These are phyloP conservation scores for Gigaspora rosea DNA, from an alignment of 192 early-diverging fungal genomes.

Conservation along the genomic window DNA sequence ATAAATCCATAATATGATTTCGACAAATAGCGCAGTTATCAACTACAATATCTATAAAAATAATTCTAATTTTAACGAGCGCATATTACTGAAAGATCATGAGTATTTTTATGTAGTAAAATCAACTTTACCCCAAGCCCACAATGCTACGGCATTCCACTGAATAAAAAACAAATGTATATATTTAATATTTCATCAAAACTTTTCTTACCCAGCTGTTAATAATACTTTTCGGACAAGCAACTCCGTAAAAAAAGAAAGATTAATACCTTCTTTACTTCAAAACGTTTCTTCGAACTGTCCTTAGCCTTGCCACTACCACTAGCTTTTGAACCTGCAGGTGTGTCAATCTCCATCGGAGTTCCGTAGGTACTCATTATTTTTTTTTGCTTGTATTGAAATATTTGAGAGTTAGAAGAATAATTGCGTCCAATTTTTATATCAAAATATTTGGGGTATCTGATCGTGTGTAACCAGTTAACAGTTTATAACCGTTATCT, in stretches of 20 bases:
- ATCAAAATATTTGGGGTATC: no score
- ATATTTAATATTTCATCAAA: not conserved
- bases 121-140: conserved; percentile 88
- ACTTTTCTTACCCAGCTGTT: not conserved
- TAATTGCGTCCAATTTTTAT: no score
- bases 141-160: conserved; percentile 99
- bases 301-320: conserved; percentile 29
- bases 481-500: no score
- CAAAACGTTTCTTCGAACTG: conserved; percentile 22
- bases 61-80: not conserved
- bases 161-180: conserved; percentile 36
- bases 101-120: not conserved
- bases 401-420: no score
- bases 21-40: conserved; percentile 99
- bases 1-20: conserved; percentile 99
- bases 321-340: conserved; percentile 1
- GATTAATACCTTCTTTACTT: conserved; percentile 31
- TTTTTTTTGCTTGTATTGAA: no score
- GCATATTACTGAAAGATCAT: not conserved
- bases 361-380: not conserved
- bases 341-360: conserved; percentile 30
- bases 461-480: no score
- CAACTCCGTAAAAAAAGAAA: not conserved
- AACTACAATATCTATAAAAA: conserved; percentile 83
- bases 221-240: not conserved